These are phyloP conservation scores for Eustoma russellianum DNA, from an alignment of 257 asterid species.

Conservation along the genomic window DNA sequence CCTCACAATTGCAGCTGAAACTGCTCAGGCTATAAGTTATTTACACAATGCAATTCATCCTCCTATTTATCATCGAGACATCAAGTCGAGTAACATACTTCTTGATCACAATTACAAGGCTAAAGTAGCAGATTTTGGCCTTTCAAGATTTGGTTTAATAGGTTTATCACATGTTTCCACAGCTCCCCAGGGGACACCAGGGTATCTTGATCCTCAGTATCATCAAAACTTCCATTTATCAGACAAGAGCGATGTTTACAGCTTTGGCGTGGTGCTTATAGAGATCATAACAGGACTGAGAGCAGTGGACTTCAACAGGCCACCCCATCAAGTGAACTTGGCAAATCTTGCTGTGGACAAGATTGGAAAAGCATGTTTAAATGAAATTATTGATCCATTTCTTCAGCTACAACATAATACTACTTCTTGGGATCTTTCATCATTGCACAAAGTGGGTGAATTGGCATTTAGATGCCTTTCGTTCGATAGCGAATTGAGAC, in stretches of 20 bases:
- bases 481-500: conserved; percentile 65
- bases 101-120: conserved; percentile 45
- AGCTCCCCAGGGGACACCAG: conserved; percentile 75
- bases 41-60: conserved; percentile 63
- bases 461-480: conserved; percentile 69
- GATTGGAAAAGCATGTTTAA: conserved; percentile 49
- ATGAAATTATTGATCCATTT: conserved; percentile 48
- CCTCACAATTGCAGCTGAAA: conserved; percentile 50
- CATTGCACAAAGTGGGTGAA: conserved; percentile 49
- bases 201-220: conserved; percentile 70
- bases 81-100: conserved; percentile 69
- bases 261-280: conserved; percentile 62
- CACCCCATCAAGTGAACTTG: conserved; percentile 44
- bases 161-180: conserved; percentile 65
- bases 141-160: conserved; percentile 49
- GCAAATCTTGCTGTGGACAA: conserved; percentile 55
- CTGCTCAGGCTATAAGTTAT: conserved; percentile 70
- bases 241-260: conserved; percentile 62
- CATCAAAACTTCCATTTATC: conserved; percentile 69
- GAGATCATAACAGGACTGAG: conserved; percentile 53
- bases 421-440: conserved; percentile 21
- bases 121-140: conserved; percentile 78
- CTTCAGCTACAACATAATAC: conserved; percentile 15
- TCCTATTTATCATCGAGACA: conserved; percentile 71
- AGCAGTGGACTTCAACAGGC: conserved; percentile 51